Percentiles rank a stretch among this genome's conserved stretches.
These are phyloP conservation scores for Earliella scabrosa DNA, from an alignment of 1,284 basidiomycete genomes.

Conservation along the genomic window DNA sequence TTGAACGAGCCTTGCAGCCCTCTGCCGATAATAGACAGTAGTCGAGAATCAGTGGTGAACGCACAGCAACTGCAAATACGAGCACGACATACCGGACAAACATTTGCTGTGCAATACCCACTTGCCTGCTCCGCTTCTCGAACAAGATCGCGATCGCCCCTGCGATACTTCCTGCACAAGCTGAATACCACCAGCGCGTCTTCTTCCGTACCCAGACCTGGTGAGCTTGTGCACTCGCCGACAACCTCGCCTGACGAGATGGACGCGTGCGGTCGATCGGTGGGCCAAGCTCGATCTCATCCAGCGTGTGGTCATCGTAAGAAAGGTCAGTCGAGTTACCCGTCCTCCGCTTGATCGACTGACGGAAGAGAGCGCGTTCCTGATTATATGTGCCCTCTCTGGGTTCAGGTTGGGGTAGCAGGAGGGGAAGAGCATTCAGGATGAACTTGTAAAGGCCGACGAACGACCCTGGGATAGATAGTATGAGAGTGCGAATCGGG, in stretches of 20 bases:
- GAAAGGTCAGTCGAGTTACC: slow-evolving; percentile 15
- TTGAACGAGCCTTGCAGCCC: slow-evolving; percentile 89
- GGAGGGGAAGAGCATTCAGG: slow-evolving; percentile 82
- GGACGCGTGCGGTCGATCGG: slow-evolving; percentile 18
- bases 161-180: slow-evolving; percentile 83
- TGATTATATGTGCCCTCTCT: slow-evolving; percentile 23
- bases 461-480: slow-evolving; percentile 63
- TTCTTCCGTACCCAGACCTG: slow-evolving; percentile 65
- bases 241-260: slow-evolving; percentile 54
- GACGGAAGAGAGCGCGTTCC: slow-evolving; percentile 42
- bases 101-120: slow-evolving; percentile 88
- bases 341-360: slow-evolving; percentile 6
- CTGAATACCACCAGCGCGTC: slow-evolving; percentile 86
- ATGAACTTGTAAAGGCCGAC: slow-evolving; percentile 83
- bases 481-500: not conserved
- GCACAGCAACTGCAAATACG: too few species aligned
- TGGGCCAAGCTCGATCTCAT: slow-evolving; percentile 22
- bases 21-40: slow-evolving; percentile 46
- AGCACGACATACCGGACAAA: slow-evolving; percentile 83
- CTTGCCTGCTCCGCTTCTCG: slow-evolving; percentile 74
- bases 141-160: slow-evolving; percentile 85
- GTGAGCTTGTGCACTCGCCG: slow-evolving; percentile 64
- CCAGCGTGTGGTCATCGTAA: slow-evolving; percentile 26
- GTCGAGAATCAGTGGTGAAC: not conserved
- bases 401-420: slow-evolving; percentile 56